Evolutionary conservation across 1,284 basidiomycete species (phyloP).

Genomic region (Golubevia sp.): DNA sequence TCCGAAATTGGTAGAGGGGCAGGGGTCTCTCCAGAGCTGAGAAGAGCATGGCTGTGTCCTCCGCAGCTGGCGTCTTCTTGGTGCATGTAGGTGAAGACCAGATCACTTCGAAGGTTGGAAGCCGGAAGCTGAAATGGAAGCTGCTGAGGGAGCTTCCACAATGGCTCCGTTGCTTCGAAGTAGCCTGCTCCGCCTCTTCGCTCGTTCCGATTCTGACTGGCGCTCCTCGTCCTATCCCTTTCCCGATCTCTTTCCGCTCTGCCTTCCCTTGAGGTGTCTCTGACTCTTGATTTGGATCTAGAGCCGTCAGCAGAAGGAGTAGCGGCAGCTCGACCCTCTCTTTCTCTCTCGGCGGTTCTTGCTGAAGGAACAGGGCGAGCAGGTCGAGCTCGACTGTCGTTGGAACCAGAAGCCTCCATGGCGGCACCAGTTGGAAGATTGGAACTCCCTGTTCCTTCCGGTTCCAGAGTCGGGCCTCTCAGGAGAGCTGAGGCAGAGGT

Average conservation of each 20-base stretch:
- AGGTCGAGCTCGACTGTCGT: constrained; percentile 10
- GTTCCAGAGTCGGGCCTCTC: neutral
- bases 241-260: constrained; percentile 7
- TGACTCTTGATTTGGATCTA: constrained; percentile 9
- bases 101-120: constrained; percentile 39
- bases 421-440: constrained; percentile 6
- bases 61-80: constrained; percentile 34
- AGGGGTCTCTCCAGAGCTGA: constrained; percentile 20
- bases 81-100: constrained; percentile 53
- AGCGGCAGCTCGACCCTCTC: constrained; percentile 25
- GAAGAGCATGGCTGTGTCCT: constrained; percentile 16
- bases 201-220: constrained; percentile 20
- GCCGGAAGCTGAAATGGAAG: constrained; percentile 41
- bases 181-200: neutral
- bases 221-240: constrained; percentile 15
- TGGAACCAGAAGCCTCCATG: constrained; percentile 9
- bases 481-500: constrained; percentile 12
- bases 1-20: constrained; percentile 53
- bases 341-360: neutral
- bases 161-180: neutral
- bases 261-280: constrained; percentile 9
- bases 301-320: constrained; percentile 6
- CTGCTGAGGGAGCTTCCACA: constrained; percentile 46
- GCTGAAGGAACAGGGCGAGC: constrained; percentile 10
- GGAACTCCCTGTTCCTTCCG: neutral